These are phyloP conservation scores for Fusarium tupiense DNA, from an alignment of 2,329 filamentous ascomycete genomes.

Conservation along the genomic window DNA sequence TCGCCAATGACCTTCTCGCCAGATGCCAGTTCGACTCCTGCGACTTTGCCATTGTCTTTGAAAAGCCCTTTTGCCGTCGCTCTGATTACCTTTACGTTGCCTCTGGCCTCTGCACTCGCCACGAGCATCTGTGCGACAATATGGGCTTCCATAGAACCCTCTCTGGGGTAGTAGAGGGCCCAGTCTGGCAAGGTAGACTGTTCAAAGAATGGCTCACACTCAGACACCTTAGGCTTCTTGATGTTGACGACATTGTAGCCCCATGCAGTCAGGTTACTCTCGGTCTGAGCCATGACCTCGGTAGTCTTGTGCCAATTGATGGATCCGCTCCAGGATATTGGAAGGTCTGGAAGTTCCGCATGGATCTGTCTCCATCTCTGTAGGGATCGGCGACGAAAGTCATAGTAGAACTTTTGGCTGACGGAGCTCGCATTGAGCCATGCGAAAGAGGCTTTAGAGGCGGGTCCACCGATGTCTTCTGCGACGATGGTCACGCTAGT, in stretches of 20 bases:
- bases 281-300: not conserved
- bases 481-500: conserved; percentile 26
- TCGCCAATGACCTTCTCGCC: not conserved
- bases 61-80: not conserved
- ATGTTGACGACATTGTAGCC: conserved; percentile 5
- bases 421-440: conserved; percentile 31
- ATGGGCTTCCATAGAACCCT: conserved; percentile 30
- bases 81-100: not conserved
- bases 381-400: conserved; percentile 22
- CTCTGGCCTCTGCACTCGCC: not conserved
- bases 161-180: conserved; percentile 5
- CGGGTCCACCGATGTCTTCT: conserved; percentile 21
- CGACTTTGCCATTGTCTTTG: not conserved
- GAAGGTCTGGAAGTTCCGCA: not conserved
- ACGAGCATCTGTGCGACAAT: conserved; percentile 17
- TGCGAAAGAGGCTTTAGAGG: conserved; percentile 20
- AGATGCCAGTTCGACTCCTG: conserved; percentile 5
- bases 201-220: conserved; percentile 1
- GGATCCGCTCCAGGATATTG: conserved; percentile 28
- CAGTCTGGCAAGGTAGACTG: not conserved
- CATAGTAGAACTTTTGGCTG: conserved; percentile 14
- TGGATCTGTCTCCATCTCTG: conserved; percentile 23
- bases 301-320: conserved; percentile 23
- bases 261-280: conserved; percentile 4
- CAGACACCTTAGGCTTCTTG: not conserved